Evolutionary conservation across 2,329 filamentous ascomycete genomes (phyloP).

Genomic region (Fusarium brevicatenulatum): DNA sequence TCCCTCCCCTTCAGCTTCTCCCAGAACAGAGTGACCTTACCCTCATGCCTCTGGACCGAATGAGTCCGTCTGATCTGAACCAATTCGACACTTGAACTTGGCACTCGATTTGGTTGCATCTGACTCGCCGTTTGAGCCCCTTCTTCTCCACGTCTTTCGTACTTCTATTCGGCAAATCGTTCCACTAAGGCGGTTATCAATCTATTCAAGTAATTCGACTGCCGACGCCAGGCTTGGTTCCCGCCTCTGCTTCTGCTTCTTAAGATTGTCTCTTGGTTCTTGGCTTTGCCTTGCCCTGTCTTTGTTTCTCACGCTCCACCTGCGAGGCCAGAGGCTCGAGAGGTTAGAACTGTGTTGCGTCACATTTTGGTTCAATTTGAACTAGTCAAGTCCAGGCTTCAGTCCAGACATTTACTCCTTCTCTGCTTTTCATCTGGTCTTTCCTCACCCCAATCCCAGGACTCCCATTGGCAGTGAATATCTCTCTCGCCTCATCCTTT

Average conservation of each 20-base stretch:
- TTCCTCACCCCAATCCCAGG: not conserved
- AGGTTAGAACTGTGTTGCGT: slow-evolving; percentile 1
- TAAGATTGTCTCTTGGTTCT: slow-evolving; percentile 8
- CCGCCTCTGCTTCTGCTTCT: slow-evolving; percentile 11
- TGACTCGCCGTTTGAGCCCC: slow-evolving; percentile 34
- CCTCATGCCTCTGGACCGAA: slow-evolving; percentile 22
- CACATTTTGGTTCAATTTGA: slow-evolving; percentile 9
- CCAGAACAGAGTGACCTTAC: slow-evolving; percentile 5
- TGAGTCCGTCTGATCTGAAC: slow-evolving; percentile 27
- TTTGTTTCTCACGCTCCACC: slow-evolving; percentile 10
- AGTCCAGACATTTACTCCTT: not conserved
- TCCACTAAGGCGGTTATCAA: slow-evolving; percentile 23
- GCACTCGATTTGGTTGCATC: slow-evolving; percentile 33
- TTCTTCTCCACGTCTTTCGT: slow-evolving; percentile 31
- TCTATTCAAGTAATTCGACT: slow-evolving; percentile 28
- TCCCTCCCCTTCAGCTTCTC: slow-evolving; percentile 2
- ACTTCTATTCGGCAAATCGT: slow-evolving; percentile 24
- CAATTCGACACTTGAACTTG: slow-evolving; percentile 34
- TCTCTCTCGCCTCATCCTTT: not conserved
- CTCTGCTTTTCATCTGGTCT: slow-evolving; percentile 6
- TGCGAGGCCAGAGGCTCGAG: slow-evolving; percentile 6
- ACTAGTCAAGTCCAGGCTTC: not conserved
- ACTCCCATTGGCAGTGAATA: not conserved
- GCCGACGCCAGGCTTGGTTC: slow-evolving; percentile 36
- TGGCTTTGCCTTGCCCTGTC: slow-evolving; percentile 23